phyloP scores from a whole-genome alignment of 2,329 filamentous ascomycete genomes.

The Fusarium chaquense region DNA sequence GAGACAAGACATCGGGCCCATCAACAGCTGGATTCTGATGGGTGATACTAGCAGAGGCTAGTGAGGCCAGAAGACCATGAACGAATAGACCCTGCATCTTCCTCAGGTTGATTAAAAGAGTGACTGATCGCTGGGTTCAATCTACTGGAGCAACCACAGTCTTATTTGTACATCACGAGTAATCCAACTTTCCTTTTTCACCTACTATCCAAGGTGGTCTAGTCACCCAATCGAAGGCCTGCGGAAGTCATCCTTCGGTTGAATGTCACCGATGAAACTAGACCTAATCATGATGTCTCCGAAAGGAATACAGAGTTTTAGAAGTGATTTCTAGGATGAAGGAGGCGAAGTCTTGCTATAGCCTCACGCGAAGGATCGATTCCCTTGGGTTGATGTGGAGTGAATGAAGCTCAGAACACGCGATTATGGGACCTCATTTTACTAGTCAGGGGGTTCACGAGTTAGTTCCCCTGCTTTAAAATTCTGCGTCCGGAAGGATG shows the following conservation, averaged over 20 bases:
- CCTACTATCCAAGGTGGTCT: no score
- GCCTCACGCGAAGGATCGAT: background rate
- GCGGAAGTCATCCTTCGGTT: background rate
- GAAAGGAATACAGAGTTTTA: background rate
- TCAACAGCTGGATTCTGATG: background rate
- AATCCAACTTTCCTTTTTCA: no score
- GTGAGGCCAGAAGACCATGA: background rate
- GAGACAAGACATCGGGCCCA: background rate
- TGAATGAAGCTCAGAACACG: background rate
- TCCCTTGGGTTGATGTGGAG: background rate
- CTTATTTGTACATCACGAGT: background rate
- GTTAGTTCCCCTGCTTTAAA: background rate
- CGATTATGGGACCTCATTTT: background rate
- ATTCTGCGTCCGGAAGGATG: background rate
- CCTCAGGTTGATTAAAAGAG: background rate
- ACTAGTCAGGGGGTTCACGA: background rate
- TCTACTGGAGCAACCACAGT: background rate
- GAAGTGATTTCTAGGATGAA: background rate
- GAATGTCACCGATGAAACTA: background rate
- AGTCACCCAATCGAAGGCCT: background rate
- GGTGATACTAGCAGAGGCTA: slow-evolving; percentile 1
- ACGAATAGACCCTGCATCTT: background rate
- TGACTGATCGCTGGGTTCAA: background rate
- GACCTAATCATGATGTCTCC: background rate
- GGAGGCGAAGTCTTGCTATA: background rate